Percentiles rank a stretch among this genome's conserved stretches.
Conservation (phyloP, 2,329 filamentous ascomycete genomes). For the Truncatella angustata region DNA sequence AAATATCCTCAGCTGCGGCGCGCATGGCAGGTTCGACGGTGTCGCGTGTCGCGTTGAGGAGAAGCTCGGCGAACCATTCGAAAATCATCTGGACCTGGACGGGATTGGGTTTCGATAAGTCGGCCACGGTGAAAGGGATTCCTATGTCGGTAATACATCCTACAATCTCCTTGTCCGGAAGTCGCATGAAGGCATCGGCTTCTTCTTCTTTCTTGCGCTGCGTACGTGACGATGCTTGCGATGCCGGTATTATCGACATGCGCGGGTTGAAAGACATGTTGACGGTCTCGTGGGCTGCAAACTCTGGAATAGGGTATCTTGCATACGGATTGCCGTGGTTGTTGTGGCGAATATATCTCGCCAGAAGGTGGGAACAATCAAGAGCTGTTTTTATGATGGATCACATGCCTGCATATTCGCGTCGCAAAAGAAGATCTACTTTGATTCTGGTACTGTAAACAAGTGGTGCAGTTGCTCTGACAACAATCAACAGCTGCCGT, state of each 20-base stretch:
- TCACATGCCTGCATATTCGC: too few species aligned
- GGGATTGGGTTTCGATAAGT: slow-evolving; percentile 91
- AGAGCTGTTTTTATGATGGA: background rate
- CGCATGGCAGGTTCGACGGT: slow-evolving; percentile 94
- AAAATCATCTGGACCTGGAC: slow-evolving; percentile 96
- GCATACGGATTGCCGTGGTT: too few species aligned
- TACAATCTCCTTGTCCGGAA: slow-evolving; percentile 77
- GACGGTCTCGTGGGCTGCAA: too few species aligned
- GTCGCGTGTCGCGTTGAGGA: slow-evolving; percentile 91
- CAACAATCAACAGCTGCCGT: slow-evolving; percentile 7
- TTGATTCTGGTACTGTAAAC: background rate
- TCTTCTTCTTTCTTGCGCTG: slow-evolving; percentile 58
- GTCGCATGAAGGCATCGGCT: slow-evolving; percentile 57
- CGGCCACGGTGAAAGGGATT: slow-evolving; percentile 79
- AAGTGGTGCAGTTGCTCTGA: slow-evolving; percentile 8
- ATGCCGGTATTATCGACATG: slow-evolving; percentile 58
- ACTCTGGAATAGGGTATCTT: too few species aligned
- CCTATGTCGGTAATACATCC: slow-evolving; percentile 97
- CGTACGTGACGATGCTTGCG: slow-evolving; percentile 48
- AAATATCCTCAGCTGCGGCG: slow-evolving; percentile 84
- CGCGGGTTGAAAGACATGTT: slow-evolving; percentile 58
- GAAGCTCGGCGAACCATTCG: slow-evolving; percentile 92
- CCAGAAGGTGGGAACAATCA: too few species aligned
- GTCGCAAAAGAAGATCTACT: background rate
- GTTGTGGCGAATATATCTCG: too few species aligned